These are phyloP conservation scores for Scytalidium lignicola DNA, from an alignment of 2,329 filamentous ascomycete species.

Conservation along the genomic window DNA sequence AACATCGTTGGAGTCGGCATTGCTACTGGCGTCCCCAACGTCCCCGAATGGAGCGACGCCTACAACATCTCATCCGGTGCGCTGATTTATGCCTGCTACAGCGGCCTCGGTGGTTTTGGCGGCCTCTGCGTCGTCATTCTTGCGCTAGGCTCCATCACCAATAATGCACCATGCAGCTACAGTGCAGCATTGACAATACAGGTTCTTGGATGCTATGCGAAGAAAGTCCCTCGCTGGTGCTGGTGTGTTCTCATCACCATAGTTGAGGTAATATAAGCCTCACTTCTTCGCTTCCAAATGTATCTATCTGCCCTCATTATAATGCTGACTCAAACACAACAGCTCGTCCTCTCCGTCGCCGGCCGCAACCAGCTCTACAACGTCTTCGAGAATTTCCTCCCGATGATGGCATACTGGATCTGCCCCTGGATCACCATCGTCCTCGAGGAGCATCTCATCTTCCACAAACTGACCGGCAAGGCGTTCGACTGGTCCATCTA, in stretches of 20 bases:
- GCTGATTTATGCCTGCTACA: conserved; percentile 33
- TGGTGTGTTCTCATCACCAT: conserved; percentile 27
- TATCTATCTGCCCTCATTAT: too few relatives aligned
- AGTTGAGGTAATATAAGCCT: conserved; percentile 8
- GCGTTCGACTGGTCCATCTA: conserved; percentile 54
- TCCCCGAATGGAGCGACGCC: conserved; percentile 9
- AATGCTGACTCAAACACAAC: too few relatives aligned
- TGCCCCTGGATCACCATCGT: conserved; percentile 58
- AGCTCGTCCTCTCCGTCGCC: conserved; percentile 24
- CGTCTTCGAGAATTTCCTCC: conserved; percentile 64
- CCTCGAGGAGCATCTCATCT: conserved; percentile 56
- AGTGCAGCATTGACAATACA: conserved; percentile 60
- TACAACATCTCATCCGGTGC: conserved; percentile 9
- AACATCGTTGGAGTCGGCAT: conserved; percentile 13
- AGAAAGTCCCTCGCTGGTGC: conserved; percentile 52
- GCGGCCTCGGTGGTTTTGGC: conserved; percentile 54
- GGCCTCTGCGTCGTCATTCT: conserved; percentile 61
- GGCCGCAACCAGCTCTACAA: conserved; percentile 54
- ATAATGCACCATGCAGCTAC: conserved; percentile 60
- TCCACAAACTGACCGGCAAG: conserved; percentile 45
- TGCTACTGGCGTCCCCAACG: conserved; percentile 10
- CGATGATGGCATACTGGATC: conserved; percentile 66
- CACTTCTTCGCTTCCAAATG: too few relatives aligned
- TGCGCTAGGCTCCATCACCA: conserved; percentile 57
- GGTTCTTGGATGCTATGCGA: conserved; percentile 53